A percentile compares a stretch with the other conserved stretches of the same genome.
Evolutionary conservation across 1,284 basidiomycete genomes (phyloP).

Genomic region (Moesziomyces globuligerus): DNA sequence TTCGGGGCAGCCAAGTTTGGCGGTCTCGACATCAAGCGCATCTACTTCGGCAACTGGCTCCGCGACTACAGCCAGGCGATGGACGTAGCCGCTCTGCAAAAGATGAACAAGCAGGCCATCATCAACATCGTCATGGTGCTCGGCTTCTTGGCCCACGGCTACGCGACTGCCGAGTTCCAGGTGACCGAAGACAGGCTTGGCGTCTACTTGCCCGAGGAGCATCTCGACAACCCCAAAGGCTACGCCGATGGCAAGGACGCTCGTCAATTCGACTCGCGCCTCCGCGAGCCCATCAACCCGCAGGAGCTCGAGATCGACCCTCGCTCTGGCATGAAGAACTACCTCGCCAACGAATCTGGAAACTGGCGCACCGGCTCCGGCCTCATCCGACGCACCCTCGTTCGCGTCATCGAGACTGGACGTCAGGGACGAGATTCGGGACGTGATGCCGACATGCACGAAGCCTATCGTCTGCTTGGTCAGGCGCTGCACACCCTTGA

Average conservation of each 20-base stretch:
- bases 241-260: constrained; percentile 81
- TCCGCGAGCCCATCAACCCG: constrained; percentile 80
- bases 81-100: constrained; percentile 74
- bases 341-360: constrained; percentile 82
- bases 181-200: constrained; percentile 87
- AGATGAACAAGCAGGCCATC: constrained; percentile 75
- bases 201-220: constrained; percentile 85
- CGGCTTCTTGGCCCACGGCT: constrained; percentile 71
- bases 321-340: constrained; percentile 92
- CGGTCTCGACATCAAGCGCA: constrained; percentile 63
- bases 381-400: constrained; percentile 80
- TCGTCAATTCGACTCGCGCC: constrained; percentile 78
- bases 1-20: constrained; percentile 58
- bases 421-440: constrained; percentile 72
- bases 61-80: constrained; percentile 63
- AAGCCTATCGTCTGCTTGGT: constrained; percentile 69
- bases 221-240: constrained; percentile 73
- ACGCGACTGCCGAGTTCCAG: constrained; percentile 77
- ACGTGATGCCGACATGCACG: constrained; percentile 77
- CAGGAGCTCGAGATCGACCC: constrained; percentile 87
- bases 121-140: constrained; percentile 82
- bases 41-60: constrained; percentile 64
- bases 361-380: constrained; percentile 88
- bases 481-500: constrained; percentile 78
- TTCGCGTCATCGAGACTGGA: constrained; percentile 75